A percentile compares a stretch with the other conserved stretches of the same genome.
These are phyloP conservation scores for Starmerella sp. DNA, from an alignment of 805 yeast genomes.

Conservation along the genomic window DNA sequence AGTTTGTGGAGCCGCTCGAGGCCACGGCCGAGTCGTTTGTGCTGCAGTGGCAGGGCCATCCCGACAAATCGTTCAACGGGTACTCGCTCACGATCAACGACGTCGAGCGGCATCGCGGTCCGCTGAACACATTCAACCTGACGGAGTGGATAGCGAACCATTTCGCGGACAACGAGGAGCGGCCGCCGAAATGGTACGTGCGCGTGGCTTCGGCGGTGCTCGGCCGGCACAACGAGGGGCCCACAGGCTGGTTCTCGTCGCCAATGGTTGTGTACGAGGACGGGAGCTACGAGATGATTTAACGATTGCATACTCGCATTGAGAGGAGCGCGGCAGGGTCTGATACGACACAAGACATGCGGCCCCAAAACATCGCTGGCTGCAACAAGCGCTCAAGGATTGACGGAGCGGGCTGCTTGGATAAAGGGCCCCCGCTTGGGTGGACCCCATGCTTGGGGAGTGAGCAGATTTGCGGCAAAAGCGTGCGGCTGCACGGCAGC, in stretches of 20 bases:
- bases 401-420: too few relatives aligned
- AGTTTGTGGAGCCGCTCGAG: slow-evolving; percentile 18
- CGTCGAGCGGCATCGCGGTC: slow-evolving; percentile 60
- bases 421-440: too few relatives aligned
- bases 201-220: slow-evolving; percentile 17
- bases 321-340: background rate
- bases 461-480: too few relatives aligned
- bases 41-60: slow-evolving; percentile 20
- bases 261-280: slow-evolving; percentile 1
- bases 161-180: background rate
- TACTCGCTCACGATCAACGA: slow-evolving; percentile 67
- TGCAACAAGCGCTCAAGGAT: too few relatives aligned
- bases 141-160: slow-evolving; percentile 13
- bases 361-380: too few relatives aligned
- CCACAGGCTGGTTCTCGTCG: slow-evolving; percentile 2
- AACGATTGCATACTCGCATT: background rate
- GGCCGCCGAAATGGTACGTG: slow-evolving; percentile 13
- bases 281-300: slow-evolving; percentile 1
- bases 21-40: slow-evolving; percentile 17
- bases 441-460: too few relatives aligned
- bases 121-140: slow-evolving; percentile 28
- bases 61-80: slow-evolving; percentile 31
- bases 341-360: background rate
- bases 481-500: too few relatives aligned
- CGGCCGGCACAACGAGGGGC: background rate